These are phyloP conservation scores for Mycena galopus DNA, from an alignment of 768 basidiomycete genomes.

Conservation along the genomic window DNA sequence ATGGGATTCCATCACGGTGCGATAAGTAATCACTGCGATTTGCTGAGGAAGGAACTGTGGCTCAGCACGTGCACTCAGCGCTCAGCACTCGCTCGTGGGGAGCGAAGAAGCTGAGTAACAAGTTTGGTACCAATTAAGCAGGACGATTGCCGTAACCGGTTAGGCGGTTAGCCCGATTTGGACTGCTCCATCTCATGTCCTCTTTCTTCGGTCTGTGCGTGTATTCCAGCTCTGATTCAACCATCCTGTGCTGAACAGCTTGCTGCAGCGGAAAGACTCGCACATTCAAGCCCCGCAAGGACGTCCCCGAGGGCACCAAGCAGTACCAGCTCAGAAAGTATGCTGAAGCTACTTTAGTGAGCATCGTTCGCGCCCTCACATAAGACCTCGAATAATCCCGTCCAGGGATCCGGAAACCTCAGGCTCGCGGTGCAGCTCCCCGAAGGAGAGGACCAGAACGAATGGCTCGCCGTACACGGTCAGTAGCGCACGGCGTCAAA, in stretches of 20 bases:
- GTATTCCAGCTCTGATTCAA: background rate
- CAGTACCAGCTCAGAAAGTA: slow-evolving; percentile 99
- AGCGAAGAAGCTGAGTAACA: no score
- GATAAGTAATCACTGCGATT: no score
- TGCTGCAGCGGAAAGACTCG: slow-evolving; percentile 84
- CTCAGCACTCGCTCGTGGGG: no score
- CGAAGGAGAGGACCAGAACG: slow-evolving; percentile 96
- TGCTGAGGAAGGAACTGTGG: no score
- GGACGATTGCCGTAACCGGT: no score
- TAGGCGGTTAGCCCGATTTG: slow-evolving; percentile 22
- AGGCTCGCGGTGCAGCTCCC: slow-evolving; percentile 93
- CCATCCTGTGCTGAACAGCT: slow-evolving; percentile 9
- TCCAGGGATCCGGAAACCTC: slow-evolving; percentile 94
- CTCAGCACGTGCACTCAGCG: no score
- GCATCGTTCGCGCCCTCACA: slow-evolving; percentile 35
- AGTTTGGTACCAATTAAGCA: no score
- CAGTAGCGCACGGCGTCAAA: slow-evolving; percentile 39
- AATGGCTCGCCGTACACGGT: slow-evolving; percentile 99
- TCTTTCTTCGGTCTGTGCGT: slow-evolving; percentile 91
- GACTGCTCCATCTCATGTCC: slow-evolving; percentile 68
- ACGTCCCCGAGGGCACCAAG: slow-evolving; percentile 95
- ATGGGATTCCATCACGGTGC: no score
- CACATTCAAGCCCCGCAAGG: slow-evolving; percentile 96
- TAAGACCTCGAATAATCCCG: background rate
- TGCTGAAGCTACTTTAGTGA: slow-evolving; percentile 93